Evolutionary conservation across 306 rosid genomes (phyloP).

Genomic region (Acmispon strigosus): DNA sequence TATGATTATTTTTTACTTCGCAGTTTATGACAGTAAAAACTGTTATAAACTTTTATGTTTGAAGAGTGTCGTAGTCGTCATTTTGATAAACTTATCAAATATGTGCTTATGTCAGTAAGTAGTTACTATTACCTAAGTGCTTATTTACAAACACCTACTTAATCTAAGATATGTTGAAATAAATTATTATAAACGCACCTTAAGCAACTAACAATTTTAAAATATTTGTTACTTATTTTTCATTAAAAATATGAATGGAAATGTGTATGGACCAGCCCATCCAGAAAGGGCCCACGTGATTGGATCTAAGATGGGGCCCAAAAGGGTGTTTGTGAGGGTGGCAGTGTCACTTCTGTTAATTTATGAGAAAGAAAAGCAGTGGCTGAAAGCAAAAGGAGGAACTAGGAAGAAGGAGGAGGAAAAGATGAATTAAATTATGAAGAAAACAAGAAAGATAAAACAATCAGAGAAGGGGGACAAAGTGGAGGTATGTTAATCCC

Average conservation of each 20-base stretch:
- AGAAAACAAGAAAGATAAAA: slow-evolving; percentile 18
- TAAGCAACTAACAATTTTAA: too few relatives aligned
- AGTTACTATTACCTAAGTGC: too few relatives aligned
- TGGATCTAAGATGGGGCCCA: slow-evolving; percentile 59
- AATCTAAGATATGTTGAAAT: too few relatives aligned
- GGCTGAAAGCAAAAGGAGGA: slow-evolving; percentile 49
- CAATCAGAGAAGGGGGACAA: slow-evolving; percentile 63
- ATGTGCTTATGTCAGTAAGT: too few relatives aligned
- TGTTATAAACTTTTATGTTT: too few relatives aligned
- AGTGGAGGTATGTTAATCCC: slow-evolving; percentile 87
- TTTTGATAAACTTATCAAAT: too few relatives aligned
- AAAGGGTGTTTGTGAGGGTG: slow-evolving; percentile 23
- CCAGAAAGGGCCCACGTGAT: slow-evolving; percentile 52
- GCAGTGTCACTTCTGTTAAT: slow-evolving; percentile 32
- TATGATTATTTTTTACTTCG: too few relatives aligned
- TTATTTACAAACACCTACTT: too few relatives aligned
- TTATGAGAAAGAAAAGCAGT: slow-evolving; percentile 57
- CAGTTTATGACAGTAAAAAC: too few relatives aligned
- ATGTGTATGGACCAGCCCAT: slow-evolving; percentile 30
- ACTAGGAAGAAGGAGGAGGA: slow-evolving; percentile 6
- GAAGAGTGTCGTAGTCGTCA: too few relatives aligned
- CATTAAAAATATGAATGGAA: not conserved
- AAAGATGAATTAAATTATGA: slow-evolving; percentile 14
- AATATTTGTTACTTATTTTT: too few relatives aligned
- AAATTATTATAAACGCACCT: too few relatives aligned